These are phyloP conservation scores for Leccinum insolens DNA, from an alignment of 1,284 basidiomycete genomes.

Conservation along the genomic window DNA sequence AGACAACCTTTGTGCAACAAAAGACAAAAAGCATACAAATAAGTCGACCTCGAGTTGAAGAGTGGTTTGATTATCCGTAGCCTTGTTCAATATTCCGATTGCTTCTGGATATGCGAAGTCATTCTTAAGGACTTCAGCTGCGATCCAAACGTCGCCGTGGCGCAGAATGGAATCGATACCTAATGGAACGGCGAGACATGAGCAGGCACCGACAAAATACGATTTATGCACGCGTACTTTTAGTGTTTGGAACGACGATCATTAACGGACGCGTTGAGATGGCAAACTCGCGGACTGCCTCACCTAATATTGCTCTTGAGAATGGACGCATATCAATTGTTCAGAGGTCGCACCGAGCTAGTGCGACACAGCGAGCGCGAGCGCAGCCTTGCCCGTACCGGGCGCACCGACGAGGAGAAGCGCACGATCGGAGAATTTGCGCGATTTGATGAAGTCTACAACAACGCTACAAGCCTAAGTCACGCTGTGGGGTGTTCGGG, in stretches of 20 bases:
- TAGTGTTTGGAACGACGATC: conserved; percentile 57
- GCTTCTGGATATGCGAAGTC: conserved; percentile 75
- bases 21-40: conserved; percentile 84
- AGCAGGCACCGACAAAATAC: conserved; percentile 9
- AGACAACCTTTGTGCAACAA: conserved; percentile 65
- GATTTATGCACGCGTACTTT: conserved; percentile 56
- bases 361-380: conserved; percentile 92
- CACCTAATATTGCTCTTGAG: conserved; percentile 14
- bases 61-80: conserved; percentile 53
- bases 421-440: conserved; percentile 90
- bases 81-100: conserved; percentile 55
- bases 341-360: conserved; percentile 76
- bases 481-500: background rate
- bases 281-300: conserved; percentile 31
- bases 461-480: conserved; percentile 87
- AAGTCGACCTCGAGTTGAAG: conserved; percentile 75
- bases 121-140: conserved; percentile 85
- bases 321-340: too few relatives aligned
- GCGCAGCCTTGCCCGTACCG: conserved; percentile 94
- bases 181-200: conserved; percentile 33
- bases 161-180: conserved; percentile 85
- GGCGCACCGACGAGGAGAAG: conserved; percentile 90
- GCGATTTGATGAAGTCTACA: conserved; percentile 88
- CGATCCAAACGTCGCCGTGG: conserved; percentile 81
- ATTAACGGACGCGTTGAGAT: conserved; percentile 68